Conservation (phyloP, 2,329 filamentous ascomycete species). For the Sporothrix variecibatus region DNA sequence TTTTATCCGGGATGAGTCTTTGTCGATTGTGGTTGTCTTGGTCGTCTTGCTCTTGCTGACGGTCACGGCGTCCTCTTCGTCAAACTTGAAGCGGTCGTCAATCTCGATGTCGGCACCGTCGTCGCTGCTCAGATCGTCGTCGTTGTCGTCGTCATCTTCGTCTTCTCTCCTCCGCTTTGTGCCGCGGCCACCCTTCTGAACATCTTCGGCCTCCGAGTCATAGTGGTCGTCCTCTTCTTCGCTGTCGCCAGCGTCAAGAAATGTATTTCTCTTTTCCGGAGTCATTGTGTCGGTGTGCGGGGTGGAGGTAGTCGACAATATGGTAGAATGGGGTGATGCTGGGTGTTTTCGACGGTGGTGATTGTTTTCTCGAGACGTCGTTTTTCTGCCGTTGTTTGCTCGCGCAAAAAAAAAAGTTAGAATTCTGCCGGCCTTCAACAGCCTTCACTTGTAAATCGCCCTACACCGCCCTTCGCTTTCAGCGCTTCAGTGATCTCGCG, state of each 20-base stretch:
- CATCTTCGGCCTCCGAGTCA: constrained; percentile 66
- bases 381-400: not conserved
- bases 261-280: constrained; percentile 70
- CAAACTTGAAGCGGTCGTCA: constrained; percentile 12
- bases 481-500: not conserved
- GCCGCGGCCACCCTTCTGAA: constrained; percentile 64
- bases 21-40: not conserved
- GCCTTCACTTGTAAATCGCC: not conserved
- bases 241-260: constrained; percentile 63
- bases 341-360: not conserved
- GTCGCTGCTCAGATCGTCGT: constrained; percentile 25
- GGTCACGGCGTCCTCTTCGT: not conserved
- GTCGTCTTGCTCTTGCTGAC: not conserved
- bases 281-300: constrained; percentile 52
- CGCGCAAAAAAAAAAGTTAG: not conserved
- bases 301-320: not conserved
- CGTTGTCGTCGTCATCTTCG: constrained; percentile 35
- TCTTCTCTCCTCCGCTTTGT: constrained; percentile 65
- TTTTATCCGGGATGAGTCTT: not conserved
- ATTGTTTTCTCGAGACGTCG: not conserved
- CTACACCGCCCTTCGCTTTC: constrained; percentile 15
- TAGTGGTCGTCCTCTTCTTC: constrained; percentile 62
- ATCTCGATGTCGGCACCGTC: constrained; percentile 31
- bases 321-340: not conserved
- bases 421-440: constrained; percentile 12